phyloP scores from a whole-genome alignment of 768 basidiomycete species.

The Pleurotus cornucopiae region DNA sequence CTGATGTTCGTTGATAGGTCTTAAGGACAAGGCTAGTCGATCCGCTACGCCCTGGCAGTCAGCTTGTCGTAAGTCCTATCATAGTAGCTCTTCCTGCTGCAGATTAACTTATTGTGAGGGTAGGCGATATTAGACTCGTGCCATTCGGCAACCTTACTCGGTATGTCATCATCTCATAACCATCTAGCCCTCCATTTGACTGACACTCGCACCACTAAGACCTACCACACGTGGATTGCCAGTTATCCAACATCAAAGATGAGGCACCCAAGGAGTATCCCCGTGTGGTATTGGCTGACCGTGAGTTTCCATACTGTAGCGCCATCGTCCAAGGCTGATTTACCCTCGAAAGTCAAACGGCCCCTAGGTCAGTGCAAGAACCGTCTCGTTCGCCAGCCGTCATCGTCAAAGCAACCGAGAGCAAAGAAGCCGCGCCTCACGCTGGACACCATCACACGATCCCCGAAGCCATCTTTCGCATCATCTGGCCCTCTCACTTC shows the following conservation, averaged over 20 bases:
- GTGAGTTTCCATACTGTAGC: background rate
- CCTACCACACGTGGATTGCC: slow-evolving; percentile 2
- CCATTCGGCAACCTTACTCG: slow-evolving; percentile 21
- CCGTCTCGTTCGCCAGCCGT: background rate
- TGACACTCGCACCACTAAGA: background rate
- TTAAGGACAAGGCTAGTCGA: slow-evolving; percentile 17
- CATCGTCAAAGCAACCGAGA: background rate
- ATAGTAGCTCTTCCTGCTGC: background rate
- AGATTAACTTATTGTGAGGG: background rate
- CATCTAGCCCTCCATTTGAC: background rate
- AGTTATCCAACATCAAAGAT: background rate
- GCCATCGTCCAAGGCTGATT: background rate
- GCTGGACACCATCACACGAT: background rate
- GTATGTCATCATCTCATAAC: slow-evolving; percentile 8
- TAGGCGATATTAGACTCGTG: slow-evolving; percentile 16
- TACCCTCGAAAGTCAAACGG: background rate
- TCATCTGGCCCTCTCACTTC: background rate
- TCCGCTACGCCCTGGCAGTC: slow-evolving; percentile 15
- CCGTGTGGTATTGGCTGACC: background rate
- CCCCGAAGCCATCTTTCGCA: background rate
- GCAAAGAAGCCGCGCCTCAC: background rate
- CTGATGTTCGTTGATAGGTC: slow-evolving; percentile 10
- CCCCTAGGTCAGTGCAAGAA: background rate
- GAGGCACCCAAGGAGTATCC: background rate
- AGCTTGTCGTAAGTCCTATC: slow-evolving; percentile 12